Base-by-base conservation (phyloP, 75 land plant genomes). In the Sequoia sempervirens region DNA sequence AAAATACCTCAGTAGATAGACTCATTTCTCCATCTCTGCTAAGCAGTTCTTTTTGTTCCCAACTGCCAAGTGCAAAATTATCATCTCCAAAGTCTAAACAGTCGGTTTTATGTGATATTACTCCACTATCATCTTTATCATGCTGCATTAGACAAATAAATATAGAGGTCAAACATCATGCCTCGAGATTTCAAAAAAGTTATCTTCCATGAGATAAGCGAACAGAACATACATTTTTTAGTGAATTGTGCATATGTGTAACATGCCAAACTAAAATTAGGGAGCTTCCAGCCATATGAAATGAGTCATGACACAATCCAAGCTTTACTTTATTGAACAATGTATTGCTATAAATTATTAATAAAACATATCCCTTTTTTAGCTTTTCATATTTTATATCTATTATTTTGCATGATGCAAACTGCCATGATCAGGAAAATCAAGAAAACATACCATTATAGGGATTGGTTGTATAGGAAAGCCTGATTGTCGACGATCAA, bases 1-100 rank as follows among this genome's bases (percentile, higher is more conserved):
- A 91, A 79, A 97, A 97, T 4, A 97, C 92, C 18, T 91, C 80
- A 2, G 99, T 87, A 23, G 88, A 85, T 34, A 97, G 91, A 87
- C 92, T 92, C 91, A 94, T 86, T 53, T 89, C 87, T 40, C 95
- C 95, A 89, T 97, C 99, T 38, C 99, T 89, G 85, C 98, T 92
- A 4, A 87, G 75, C 13, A 96, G 45, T 81, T 96, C 94, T 81
- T 93, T 96, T 70, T 30, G 36, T 2, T 70, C 98, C 99, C 99
- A 97, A 72, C 87, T 84, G 32, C 99, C 99, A 10, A 97, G 91
- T 18, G 88, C 87, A 90, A 97, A 97, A 38, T 81, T 84, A 68
- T 94, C 97, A 86, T 92, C 96, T 46, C 98, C 99, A 91, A 95
- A 97, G 73, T 92, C 99, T 80, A 91, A 88, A 43, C 82, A 79